These are phyloP conservation scores for Cryphonectria radicalis DNA, from an alignment of 2,329 filamentous ascomycete species.

Conservation along the genomic window DNA sequence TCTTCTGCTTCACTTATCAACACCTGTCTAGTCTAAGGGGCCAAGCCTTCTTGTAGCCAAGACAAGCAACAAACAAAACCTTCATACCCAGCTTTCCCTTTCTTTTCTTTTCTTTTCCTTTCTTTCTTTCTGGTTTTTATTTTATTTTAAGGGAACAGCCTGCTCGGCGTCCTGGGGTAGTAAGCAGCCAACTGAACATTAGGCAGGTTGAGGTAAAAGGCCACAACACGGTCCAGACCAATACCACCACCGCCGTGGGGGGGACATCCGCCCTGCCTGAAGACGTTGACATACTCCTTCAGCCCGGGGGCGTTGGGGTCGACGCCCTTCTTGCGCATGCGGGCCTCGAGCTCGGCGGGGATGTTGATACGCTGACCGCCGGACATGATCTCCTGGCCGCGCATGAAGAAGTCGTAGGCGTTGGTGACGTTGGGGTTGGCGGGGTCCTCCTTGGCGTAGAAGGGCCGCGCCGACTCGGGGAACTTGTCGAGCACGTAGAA, in stretches of 20 bases:
- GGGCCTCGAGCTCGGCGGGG: constrained; percentile 73
- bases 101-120: too few species aligned
- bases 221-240: constrained; percentile 84
- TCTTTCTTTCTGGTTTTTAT: too few species aligned
- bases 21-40: not conserved
- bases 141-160: constrained; percentile 53
- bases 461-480: constrained; percentile 83
- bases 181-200: constrained; percentile 62
- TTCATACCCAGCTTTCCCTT: too few species aligned
- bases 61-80: not conserved
- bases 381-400: constrained; percentile 90
- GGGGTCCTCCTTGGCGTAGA: constrained; percentile 85
- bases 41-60: not conserved
- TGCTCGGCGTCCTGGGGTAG: constrained; percentile 65
- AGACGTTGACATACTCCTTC: constrained; percentile 87
- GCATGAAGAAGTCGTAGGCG: constrained; percentile 83
- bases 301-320: constrained; percentile 76
- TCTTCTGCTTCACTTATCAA: not conserved
- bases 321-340: constrained; percentile 79
- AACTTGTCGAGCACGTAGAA: constrained; percentile 98
- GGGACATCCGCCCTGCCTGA: constrained; percentile 80
- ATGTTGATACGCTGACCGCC: constrained; percentile 92
- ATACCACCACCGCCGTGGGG: constrained; percentile 90
- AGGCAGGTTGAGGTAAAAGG: constrained; percentile 63
- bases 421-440: constrained; percentile 68